phyloP scores from a whole-genome alignment of 2,329 filamentous ascomycete species.

The Trichophyton rubrum region DNA sequence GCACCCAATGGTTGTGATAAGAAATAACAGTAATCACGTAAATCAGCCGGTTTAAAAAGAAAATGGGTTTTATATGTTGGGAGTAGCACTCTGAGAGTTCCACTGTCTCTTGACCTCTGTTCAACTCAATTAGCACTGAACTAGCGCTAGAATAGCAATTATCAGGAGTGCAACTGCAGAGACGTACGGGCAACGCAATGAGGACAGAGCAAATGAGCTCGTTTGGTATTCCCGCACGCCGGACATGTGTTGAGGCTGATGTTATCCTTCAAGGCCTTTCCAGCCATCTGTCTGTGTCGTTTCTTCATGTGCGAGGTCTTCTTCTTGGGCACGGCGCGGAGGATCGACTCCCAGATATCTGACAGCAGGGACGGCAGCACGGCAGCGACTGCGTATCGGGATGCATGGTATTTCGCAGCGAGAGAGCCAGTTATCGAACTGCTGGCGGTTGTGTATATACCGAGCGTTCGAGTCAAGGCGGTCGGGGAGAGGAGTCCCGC shows the following conservation, averaged over 20 bases:
- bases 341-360: conserved; percentile 82
- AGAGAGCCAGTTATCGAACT: conserved; percentile 39
- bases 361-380: conserved; percentile 55
- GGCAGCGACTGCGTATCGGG: conserved; percentile 38
- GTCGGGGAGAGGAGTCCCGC: conserved; percentile 2
- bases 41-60: background rate
- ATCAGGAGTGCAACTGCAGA: background rate
- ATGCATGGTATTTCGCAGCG: conserved; percentile 16
- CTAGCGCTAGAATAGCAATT: background rate
- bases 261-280: conserved; percentile 87
- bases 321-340: conserved; percentile 93
- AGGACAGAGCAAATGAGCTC: conserved; percentile 77
- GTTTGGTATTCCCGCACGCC: conserved; percentile 75
- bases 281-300: conserved; percentile 83
- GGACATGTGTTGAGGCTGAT: conserved; percentile 79
- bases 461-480: background rate
- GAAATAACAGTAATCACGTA: background rate
- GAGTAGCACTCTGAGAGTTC: background rate
- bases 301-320: conserved; percentile 97
- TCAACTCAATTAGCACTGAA: background rate
- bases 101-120: background rate
- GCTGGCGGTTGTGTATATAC: conserved; percentile 12
- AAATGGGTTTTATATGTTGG: background rate
- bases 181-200: conserved; percentile 64
- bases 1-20: background rate